phyloP scores from a whole-genome alignment of 1,284 basidiomycete genomes.

The Coniophora puteana region DNA sequence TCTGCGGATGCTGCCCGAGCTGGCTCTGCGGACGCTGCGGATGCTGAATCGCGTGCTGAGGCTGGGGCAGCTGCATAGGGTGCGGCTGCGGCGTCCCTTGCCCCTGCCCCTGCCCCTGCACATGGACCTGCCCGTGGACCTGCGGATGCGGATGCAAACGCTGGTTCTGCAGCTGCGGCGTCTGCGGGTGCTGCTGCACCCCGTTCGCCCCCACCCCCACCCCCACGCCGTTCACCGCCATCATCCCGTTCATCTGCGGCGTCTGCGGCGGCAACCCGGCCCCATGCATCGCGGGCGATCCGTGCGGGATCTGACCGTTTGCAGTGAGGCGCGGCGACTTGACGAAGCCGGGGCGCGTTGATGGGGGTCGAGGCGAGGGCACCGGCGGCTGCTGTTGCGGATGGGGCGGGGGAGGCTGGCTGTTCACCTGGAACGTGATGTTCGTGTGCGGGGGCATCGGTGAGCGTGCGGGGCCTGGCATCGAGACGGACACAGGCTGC shows the following conservation, averaged over 20 bases:
- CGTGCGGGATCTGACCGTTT: slow-evolving; percentile 25
- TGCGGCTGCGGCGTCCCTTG: slow-evolving; percentile 12
- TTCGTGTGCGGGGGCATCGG: too few relatives aligned
- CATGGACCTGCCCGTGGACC: slow-evolving; percentile 10
- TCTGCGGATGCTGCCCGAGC: too few relatives aligned
- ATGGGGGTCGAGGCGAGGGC: slow-evolving; percentile 26
- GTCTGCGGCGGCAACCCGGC: slow-evolving; percentile 13
- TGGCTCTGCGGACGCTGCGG: slow-evolving; percentile 11
- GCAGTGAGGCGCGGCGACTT: slow-evolving; percentile 16
- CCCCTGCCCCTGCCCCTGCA: slow-evolving; percentile 3
- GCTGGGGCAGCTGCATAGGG: slow-evolving; percentile 12
- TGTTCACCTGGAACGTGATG: too few relatives aligned
- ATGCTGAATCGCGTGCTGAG: slow-evolving; percentile 7
- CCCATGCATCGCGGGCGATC: slow-evolving; percentile 22
- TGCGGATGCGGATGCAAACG: slow-evolving; percentile 10
- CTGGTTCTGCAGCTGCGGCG: slow-evolving; percentile 8
- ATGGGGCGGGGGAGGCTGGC: slow-evolving; percentile 13
- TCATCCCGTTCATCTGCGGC: slow-evolving; percentile 17
- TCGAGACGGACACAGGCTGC: too few relatives aligned
- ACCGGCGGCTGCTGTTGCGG: slow-evolving; percentile 17
- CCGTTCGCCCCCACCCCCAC: not conserved
- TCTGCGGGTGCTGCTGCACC: slow-evolving; percentile 13
- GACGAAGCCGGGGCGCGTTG: slow-evolving; percentile 28
- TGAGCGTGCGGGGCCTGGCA: too few relatives aligned
- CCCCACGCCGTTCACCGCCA: slow-evolving; percentile 12